Conservation (phyloP, 73 alveolate genomes). For the Paramecium caudatum region DNA sequence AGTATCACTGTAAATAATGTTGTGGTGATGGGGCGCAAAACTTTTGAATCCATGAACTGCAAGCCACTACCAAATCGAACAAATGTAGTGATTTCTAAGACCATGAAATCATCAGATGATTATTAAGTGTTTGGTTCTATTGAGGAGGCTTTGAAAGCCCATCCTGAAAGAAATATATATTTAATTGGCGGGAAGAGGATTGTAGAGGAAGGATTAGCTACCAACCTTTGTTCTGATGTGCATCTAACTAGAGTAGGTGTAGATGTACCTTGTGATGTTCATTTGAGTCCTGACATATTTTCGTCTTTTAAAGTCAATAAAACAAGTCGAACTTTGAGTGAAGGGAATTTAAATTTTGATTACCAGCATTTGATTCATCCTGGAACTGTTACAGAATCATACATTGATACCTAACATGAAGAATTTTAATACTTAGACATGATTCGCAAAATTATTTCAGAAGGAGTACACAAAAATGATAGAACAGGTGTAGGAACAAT, state of each 20-base stretch:
- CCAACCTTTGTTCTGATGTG: constrained; percentile 66
- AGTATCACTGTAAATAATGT: constrained; percentile 79
- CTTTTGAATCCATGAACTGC: constrained; percentile 88
- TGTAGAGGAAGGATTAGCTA: constrained; percentile 74
- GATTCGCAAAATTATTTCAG: constrained; percentile 82
- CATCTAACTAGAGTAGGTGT: constrained; percentile 84
- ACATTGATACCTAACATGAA: constrained; percentile 76
- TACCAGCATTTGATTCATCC: background rate
- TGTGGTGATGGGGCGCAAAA: constrained; percentile 91
- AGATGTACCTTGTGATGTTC: constrained; percentile 68
- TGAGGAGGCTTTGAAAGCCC: constrained; percentile 62
- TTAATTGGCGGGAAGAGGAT: constrained; percentile 91
- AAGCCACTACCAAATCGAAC: constrained; percentile 86
- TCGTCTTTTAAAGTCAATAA: constrained; percentile 24
- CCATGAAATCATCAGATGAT: constrained; percentile 50
- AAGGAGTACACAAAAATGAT: constrained; percentile 82
- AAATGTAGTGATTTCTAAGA: constrained; percentile 82
- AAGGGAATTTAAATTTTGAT: constrained; percentile 51
- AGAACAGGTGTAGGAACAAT: constrained; percentile 92
- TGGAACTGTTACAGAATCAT: background rate
- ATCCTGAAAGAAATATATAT: constrained; percentile 76
- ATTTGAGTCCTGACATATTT: constrained; percentile 1
- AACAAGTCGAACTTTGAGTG: constrained; percentile 50
- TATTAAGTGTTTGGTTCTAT: constrained; percentile 20
- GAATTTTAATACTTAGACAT: constrained; percentile 83